A percentile compares a stretch with the other conserved stretches of the same genome.
phyloP scores from a whole-genome alignment of 306 rosid genomes.

The Delonix regia region DNA sequence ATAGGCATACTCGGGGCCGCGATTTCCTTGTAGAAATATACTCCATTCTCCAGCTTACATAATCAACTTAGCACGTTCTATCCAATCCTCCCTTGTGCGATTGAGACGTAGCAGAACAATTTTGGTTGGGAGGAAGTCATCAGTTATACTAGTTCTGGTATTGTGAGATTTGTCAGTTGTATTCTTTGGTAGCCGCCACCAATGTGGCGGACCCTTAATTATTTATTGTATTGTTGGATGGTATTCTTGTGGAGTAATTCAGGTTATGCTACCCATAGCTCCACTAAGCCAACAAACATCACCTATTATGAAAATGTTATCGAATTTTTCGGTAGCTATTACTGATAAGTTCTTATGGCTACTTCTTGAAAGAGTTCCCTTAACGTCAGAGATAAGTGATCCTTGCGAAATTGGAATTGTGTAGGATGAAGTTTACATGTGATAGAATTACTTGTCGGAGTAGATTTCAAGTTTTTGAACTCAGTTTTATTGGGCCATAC shows the following conservation, averaged over 20 bases:
- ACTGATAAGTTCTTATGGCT: neutral
- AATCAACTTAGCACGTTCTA: slow-evolving; percentile 33
- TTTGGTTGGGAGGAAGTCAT: slow-evolving; percentile 27
- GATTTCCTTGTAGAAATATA: slow-evolving; percentile 8
- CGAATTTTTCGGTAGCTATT: neutral
- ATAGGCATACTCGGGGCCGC: slow-evolving; percentile 17
- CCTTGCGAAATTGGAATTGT: neutral
- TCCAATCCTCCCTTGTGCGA: slow-evolving; percentile 16
- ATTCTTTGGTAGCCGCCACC: slow-evolving; percentile 31
- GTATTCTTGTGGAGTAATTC: neutral
- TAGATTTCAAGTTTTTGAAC: neutral
- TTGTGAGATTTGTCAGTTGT: slow-evolving; percentile 11
- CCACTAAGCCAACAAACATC: too few relatives aligned
- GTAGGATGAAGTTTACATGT: neutral
- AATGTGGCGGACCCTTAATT: slow-evolving; percentile 19
- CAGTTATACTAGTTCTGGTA: slow-evolving; percentile 30
- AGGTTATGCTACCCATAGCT: neutral
- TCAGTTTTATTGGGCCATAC: too few relatives aligned
- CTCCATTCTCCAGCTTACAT: slow-evolving; percentile 37
- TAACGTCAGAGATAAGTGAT: neutral
- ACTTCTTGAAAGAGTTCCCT: neutral
- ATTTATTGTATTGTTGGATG: neutral
- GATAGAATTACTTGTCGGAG: neutral
- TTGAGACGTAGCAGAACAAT: slow-evolving; percentile 28
- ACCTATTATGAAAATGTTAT: neutral